These are phyloP conservation scores for Dillenia turbinata DNA, from an alignment of 164 flowering plant species.

Conservation along the genomic window DNA sequence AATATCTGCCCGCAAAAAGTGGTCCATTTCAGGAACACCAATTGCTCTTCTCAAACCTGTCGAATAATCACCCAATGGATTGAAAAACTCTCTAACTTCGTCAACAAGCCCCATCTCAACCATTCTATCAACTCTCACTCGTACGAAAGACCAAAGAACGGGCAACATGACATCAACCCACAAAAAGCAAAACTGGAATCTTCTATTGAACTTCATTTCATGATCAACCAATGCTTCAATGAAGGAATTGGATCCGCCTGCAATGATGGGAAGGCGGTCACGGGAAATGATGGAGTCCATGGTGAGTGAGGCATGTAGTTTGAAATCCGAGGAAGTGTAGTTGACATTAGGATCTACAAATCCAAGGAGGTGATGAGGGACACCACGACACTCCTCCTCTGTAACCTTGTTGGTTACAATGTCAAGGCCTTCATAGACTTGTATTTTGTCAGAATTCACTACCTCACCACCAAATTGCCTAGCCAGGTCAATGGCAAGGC, in stretches of 20 bases:
- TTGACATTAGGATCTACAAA: constrained; percentile 36
- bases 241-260: constrained; percentile 86
- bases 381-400: constrained; percentile 47
- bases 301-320: constrained; percentile 28
- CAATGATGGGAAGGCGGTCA: constrained; percentile 62
- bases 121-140: constrained; percentile 51
- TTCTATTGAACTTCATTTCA: constrained; percentile 27
- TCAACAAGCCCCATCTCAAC: constrained; percentile 39
- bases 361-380: constrained; percentile 75
- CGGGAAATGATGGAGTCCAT: constrained; percentile 36
- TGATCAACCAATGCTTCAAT: constrained; percentile 55
- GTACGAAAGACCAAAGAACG: constrained; percentile 35
- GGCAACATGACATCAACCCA: constrained; percentile 51
- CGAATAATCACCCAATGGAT: constrained; percentile 34
- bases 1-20: constrained; percentile 18
- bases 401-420: constrained; percentile 85
- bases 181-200: constrained; percentile 59
- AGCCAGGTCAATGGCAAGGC: constrained; percentile 77
- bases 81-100: constrained; percentile 38
- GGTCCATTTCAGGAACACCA: constrained; percentile 54
- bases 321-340: constrained; percentile 52
- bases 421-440: constrained; percentile 67
- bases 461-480: constrained; percentile 57
- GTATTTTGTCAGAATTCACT: constrained; percentile 84
- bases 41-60: constrained; percentile 48